Base-by-base conservation (phyloP, 805 yeast species). In the Starmerella gropengiesseri region DNA sequence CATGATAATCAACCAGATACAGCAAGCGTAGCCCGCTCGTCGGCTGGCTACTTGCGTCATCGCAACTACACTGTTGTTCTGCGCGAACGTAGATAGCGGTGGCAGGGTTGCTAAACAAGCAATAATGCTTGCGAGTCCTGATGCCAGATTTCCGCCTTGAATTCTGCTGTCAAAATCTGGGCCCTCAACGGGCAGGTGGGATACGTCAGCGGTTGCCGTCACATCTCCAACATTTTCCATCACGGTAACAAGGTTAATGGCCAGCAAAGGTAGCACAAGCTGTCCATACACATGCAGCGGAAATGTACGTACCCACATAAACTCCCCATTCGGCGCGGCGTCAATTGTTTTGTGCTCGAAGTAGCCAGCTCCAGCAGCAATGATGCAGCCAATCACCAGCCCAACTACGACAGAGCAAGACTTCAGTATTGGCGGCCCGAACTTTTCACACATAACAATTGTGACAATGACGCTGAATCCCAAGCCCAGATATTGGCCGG, bases 171-270 rank as follows among this genome's bases (percentile, higher is more conserved):
- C 95, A 60, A 80, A 86, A 17, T 70, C 54, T 34, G 74, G 77
- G 51, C 95, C 95, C 57, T 81, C 87, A 45, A 84, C 86, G 49
- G 80, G 85, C 48, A 80, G 66, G 54, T 94, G 69, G 7, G 94
- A 82, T 16, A 87, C 95, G 61, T 86, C 96, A 45, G 84, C 80
- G 31, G 95, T 83, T 27, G 95, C 95, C 26, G 95, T 84, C 57
- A 86, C 80, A 62, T 86, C 95, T 61, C 95, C 95, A 58, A 86
- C 83, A 43, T 94, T 81, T 66, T 87, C 95, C 86, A 85, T 84
- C 75, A 83, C 80, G 53, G 82, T 64, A 20, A 79, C 84, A 22
- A 86, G 68, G 59, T 77, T 86, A 38, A 85, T 79, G 1, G 95
- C 93, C 45, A 86, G 63, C 65, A 83, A 71, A 4, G 95, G 95